phyloP scores from a whole-genome alignment of 2,329 filamentous ascomycete species.

The Xylaria polymorpha region DNA sequence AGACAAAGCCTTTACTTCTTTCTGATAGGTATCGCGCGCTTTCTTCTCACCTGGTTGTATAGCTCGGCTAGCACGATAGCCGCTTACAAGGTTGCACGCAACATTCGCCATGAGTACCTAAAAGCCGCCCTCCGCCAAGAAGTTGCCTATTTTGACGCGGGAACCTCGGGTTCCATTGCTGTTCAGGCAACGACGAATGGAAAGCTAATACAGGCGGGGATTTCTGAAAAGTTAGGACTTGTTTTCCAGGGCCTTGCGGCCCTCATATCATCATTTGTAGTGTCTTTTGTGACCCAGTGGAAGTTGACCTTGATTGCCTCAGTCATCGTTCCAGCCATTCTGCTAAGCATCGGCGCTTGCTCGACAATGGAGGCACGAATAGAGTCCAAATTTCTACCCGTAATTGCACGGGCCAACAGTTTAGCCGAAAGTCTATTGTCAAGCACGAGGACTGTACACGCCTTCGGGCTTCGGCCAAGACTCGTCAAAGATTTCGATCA shows the following conservation, averaged over 20 bases:
- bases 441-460: neutral
- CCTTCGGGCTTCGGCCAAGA: constrained; percentile 1
- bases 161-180: constrained; percentile 1
- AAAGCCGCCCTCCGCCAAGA: neutral
- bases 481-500: neutral
- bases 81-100: neutral
- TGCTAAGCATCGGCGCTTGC: neutral
- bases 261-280: neutral
- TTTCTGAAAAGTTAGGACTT: constrained; percentile 1
- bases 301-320: constrained; percentile 1
- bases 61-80: neutral
- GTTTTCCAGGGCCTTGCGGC: neutral
- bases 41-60: constrained; percentile 1
- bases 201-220: neutral
- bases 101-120: constrained; percentile 1
- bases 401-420: neutral
- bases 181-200: constrained; percentile 2
- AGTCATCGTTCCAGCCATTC: neutral
- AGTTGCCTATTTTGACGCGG: constrained; percentile 4
- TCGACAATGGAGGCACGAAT: neutral
- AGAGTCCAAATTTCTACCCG: neutral
- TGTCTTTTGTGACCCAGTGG: neutral
- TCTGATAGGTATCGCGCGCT: neutral
- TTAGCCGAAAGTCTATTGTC: neutral
- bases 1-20: neutral